These are phyloP conservation scores for Pleurotus ostreatus DNA, from an alignment of 768 basidiomycete genomes.

Conservation along the genomic window DNA sequence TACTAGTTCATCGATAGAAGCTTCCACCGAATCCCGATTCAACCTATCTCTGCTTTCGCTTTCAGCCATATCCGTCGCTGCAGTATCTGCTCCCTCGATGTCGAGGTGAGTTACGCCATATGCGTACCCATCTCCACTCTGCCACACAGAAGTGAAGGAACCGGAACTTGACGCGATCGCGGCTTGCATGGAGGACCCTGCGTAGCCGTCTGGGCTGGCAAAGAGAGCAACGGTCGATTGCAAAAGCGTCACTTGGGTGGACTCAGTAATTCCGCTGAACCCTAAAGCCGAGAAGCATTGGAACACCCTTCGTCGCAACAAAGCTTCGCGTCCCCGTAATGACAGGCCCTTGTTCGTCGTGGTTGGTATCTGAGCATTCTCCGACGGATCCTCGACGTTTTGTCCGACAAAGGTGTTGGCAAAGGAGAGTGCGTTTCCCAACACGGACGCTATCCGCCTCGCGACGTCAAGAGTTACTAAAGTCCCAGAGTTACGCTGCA, in stretches of 20 bases:
- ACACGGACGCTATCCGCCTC: slow-evolving; percentile 78
- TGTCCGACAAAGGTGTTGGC: slow-evolving; percentile 77
- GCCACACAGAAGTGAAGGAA: slow-evolving; percentile 82
- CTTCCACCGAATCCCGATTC: slow-evolving; percentile 79
- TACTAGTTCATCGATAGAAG: slow-evolving; percentile 75
- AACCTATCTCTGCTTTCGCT: slow-evolving; percentile 43
- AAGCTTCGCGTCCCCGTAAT: slow-evolving; percentile 75
- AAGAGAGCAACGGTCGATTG: slow-evolving; percentile 81
- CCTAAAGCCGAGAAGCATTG: slow-evolving; percentile 88
- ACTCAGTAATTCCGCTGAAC: slow-evolving; percentile 72
- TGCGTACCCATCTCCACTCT: slow-evolving; percentile 82
- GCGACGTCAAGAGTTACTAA: slow-evolving; percentile 90
- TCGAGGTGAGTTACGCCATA: slow-evolving; percentile 82
- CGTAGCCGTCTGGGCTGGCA: slow-evolving; percentile 81
- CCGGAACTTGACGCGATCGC: slow-evolving; percentile 87
- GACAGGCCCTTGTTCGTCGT: slow-evolving; percentile 40
- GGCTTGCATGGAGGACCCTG: slow-evolving; percentile 83
- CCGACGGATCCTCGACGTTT: slow-evolving; percentile 59
- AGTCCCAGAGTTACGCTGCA: slow-evolving; percentile 69
- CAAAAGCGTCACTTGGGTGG: slow-evolving; percentile 75
- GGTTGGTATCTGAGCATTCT: slow-evolving; percentile 29
- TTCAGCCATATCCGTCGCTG: slow-evolving; percentile 27
- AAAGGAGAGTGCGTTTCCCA: slow-evolving; percentile 89
- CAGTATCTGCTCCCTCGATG: slow-evolving; percentile 40
- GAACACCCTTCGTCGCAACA: slow-evolving; percentile 80